These are phyloP conservation scores for Sporothrix globosa DNA, from an alignment of 2,329 filamentous ascomycete species.

Conservation along the genomic window DNA sequence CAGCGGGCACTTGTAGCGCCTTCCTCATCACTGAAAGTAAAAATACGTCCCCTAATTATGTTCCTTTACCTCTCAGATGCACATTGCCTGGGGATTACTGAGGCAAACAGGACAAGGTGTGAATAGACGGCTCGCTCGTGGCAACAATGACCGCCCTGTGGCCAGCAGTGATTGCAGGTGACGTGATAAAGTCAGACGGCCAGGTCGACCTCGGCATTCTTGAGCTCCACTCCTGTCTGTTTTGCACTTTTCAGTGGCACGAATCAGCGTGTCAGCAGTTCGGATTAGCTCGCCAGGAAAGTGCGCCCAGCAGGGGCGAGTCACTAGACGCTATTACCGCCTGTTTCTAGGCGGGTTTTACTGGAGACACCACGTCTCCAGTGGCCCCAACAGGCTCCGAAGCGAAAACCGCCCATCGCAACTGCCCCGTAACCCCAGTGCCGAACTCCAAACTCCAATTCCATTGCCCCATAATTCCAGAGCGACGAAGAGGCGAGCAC, in stretches of 20 bases:
- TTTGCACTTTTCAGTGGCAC: slow-evolving; percentile 36
- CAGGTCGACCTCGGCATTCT: slow-evolving; percentile 46
- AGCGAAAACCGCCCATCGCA: slow-evolving; percentile 15
- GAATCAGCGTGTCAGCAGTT: slow-evolving; percentile 52
- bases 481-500: slow-evolving; percentile 22
- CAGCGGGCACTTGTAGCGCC: background rate
- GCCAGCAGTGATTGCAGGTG: slow-evolving; percentile 25
- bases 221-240: background rate
- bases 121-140: slow-evolving; percentile 1
- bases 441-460: slow-evolving; percentile 20
- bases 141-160: background rate
- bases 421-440: slow-evolving; percentile 12
- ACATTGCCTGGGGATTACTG: slow-evolving; percentile 12
- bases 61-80: background rate
- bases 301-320: slow-evolving; percentile 16
- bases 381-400: background rate
- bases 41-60: background rate
- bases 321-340: background rate
- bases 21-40: background rate
- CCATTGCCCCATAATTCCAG: background rate
- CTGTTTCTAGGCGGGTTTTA: background rate
- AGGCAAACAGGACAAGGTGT: background rate
- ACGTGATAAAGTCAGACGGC: slow-evolving; percentile 22
- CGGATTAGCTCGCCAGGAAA: slow-evolving; percentile 37
- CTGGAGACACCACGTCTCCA: background rate